Conservation (phyloP, 73 alveolate genomes). For the Paramecium biaurelia region DNA sequence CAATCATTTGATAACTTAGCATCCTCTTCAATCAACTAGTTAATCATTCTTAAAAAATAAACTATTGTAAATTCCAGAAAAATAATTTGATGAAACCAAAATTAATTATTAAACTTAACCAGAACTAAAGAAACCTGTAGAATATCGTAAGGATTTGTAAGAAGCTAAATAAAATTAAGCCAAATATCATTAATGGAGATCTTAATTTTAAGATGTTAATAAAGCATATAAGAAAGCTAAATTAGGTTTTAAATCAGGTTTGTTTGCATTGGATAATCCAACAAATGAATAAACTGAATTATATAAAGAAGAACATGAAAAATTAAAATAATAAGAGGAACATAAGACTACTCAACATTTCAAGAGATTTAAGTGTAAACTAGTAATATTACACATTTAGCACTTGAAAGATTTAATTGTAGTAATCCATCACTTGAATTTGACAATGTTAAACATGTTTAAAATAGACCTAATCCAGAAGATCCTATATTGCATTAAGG, state of each 20-base stretch:
- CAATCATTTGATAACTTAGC: conserved; percentile 22
- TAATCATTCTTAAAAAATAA: neutral
- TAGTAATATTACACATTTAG: neutral
- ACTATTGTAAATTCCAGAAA: neutral
- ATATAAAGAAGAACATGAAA: neutral
- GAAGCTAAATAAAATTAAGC: conserved; percentile 1
- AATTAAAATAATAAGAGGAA: neutral
- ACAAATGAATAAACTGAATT: neutral
- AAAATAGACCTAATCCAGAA: neutral
- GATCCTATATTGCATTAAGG: neutral
- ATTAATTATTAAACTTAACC: neutral
- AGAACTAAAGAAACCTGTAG: neutral
- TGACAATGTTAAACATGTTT: neutral
- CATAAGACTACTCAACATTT: neutral
- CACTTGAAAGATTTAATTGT: conserved; percentile 14
- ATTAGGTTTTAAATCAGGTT: conserved; percentile 27
- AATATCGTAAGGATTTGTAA: neutral
- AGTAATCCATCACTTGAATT: conserved; percentile 39
- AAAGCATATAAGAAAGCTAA: conserved; percentile 43
- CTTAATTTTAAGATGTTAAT: conserved; percentile 24
- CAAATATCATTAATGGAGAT: conserved; percentile 25
- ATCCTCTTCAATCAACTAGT: conserved; percentile 6
- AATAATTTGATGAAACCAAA: neutral
- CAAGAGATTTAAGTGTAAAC: neutral
- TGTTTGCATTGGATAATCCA: conserved; percentile 17